These are phyloP conservation scores for Vachellia collinsii DNA, from an alignment of 306 rosid species.

Conservation along the genomic window DNA sequence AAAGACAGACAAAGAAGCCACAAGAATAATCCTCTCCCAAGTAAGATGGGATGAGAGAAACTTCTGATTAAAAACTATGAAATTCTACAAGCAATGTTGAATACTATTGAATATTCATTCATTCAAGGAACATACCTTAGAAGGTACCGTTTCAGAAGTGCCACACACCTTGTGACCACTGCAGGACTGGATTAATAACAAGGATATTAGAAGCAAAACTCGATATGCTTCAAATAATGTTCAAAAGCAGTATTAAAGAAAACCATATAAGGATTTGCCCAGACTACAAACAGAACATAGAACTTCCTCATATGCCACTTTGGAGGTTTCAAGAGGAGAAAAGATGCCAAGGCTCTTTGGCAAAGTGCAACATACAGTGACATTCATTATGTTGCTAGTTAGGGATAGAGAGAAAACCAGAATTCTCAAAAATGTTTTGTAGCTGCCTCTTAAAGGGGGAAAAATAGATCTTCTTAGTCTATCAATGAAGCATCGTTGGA, in stretches of 20 bases:
- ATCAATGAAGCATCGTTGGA: not conserved
- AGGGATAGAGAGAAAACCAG: not conserved
- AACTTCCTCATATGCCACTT: not conserved
- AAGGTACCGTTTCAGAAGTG: constrained; percentile 89
- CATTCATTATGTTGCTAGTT: not conserved
- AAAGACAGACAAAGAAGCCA: not conserved
- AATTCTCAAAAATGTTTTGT: not conserved
- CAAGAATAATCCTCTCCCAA: not conserved
- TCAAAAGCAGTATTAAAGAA: constrained; percentile 29
- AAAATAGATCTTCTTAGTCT: not conserved
- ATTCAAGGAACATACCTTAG: constrained; percentile 68
- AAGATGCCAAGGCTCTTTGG: not conserved
- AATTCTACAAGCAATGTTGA: constrained; percentile 9
- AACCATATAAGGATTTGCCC: constrained; percentile 4
- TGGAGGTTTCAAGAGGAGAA: not conserved
- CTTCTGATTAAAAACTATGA: not conserved
- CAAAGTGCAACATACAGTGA: not conserved
- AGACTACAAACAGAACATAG: not conserved
- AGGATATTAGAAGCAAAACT: constrained; percentile 35
- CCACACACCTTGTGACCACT: constrained; percentile 93
- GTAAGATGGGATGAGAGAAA: not conserved
- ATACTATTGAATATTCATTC: constrained; percentile 32
- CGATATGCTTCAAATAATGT: constrained; percentile 21
- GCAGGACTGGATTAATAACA: constrained; percentile 84
- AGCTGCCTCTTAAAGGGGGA: not conserved